phyloP scores from a whole-genome alignment of 164 flowering plant species.

The Dillenia suffruticosa region DNA sequence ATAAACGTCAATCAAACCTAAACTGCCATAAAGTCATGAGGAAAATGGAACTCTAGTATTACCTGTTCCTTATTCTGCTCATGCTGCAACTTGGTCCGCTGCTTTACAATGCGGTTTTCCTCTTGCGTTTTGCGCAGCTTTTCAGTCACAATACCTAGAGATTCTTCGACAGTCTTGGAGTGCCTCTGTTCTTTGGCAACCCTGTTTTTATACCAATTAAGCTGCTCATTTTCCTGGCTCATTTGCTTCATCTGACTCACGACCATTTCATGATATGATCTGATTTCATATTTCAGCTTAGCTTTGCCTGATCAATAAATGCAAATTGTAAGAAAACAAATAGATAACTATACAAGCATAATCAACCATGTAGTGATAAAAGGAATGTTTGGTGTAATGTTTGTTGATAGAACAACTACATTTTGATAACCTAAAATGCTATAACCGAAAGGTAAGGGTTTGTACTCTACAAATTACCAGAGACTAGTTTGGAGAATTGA shows the following conservation, averaged over 20 bases:
- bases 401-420: too few species aligned
- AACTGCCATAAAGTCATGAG: too few species aligned
- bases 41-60: neutral
- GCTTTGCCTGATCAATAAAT: conserved; percentile 49
- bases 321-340: neutral
- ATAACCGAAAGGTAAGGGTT: too few species aligned
- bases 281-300: conserved; percentile 68
- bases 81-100: conserved; percentile 57
- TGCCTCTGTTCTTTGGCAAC: conserved; percentile 37
- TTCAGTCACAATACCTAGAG: conserved; percentile 37
- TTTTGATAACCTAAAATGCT: too few species aligned
- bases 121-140: conserved; percentile 53
- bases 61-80: conserved; percentile 86
- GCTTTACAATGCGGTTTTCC: conserved; percentile 55
- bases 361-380: neutral
- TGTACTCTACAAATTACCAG: too few species aligned
- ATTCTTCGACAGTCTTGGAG: conserved; percentile 49
- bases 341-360: neutral
- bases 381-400: too few species aligned
- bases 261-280: conserved; percentile 77
- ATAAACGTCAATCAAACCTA: too few species aligned
- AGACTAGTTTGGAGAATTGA: too few species aligned
- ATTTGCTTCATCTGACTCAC: conserved; percentile 60
- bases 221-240: conserved; percentile 80
- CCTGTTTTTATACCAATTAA: conserved; percentile 48